phyloP scores from a whole-genome alignment of 441 rosid genomes.

The Macaranga tanarius region DNA sequence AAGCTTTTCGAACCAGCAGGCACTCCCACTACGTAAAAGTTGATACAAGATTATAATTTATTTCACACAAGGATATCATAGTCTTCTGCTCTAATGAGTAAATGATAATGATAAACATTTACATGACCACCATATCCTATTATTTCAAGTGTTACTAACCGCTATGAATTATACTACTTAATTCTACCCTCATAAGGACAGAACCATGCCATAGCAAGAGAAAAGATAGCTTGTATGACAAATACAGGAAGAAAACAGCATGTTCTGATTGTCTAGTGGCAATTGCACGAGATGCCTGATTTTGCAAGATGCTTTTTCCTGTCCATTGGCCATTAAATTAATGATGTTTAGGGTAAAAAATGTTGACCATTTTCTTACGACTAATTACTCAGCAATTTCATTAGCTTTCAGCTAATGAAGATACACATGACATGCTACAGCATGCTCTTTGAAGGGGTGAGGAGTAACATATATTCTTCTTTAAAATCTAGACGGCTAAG shows the following conservation, averaged over 20 bases:
- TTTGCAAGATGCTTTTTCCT: neutral
- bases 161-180: neutral
- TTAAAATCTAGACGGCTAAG: neutral
- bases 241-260: neutral
- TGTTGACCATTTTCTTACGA: neutral
- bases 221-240: neutral
- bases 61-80: neutral
- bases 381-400: neutral
- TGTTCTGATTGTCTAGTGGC: neutral
- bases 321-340: neutral
- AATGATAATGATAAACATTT: neutral
- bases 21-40: neutral
- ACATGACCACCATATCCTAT: neutral
- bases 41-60: neutral
- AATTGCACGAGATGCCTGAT: no score
- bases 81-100: neutral
- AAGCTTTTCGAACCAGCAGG: neutral
- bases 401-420: neutral
- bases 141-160: neutral
- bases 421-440: neutral
- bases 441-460: neutral
- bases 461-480: neutral
- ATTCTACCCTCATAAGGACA: neutral
- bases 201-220: neutral
- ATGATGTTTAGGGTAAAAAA: neutral